These are phyloP conservation scores for Fremontodendron californicum DNA, from an alignment of 345 rosid species.

Conservation along the genomic window DNA sequence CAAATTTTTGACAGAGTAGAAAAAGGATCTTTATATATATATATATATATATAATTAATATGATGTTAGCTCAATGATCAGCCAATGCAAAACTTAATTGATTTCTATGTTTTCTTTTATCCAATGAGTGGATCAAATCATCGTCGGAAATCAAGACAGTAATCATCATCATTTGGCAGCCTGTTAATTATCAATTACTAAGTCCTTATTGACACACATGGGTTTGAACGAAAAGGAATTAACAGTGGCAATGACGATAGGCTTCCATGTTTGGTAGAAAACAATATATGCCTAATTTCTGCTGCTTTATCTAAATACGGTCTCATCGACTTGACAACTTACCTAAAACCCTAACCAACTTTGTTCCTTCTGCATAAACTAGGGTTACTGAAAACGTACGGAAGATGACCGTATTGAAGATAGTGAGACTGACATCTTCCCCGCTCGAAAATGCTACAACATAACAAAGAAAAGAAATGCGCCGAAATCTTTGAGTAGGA, in stretches of 20 bases:
- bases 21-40: neutral
- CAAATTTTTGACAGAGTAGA: neutral
- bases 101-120: neutral
- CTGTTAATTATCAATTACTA: neutral
- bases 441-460: constrained; percentile 12
- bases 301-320: constrained; percentile 35
- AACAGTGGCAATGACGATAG: constrained; percentile 10
- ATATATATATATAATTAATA: neutral
- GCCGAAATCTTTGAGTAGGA: constrained; percentile 17
- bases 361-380: constrained; percentile 19
- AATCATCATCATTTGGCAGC: neutral
- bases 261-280: constrained; percentile 31
- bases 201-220: neutral
- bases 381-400: constrained; percentile 17
- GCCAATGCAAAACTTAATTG: neutral
- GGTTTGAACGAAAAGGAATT: neutral
- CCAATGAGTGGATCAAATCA: neutral
- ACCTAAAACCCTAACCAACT: constrained; percentile 35
- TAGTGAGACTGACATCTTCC: constrained; percentile 17
- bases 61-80: neutral
- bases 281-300: constrained; percentile 26
- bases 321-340: constrained; percentile 26
- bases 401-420: constrained; percentile 8
- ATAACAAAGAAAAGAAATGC: constrained; percentile 17
- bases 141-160: neutral